phyloP scores from a whole-genome alignment of 805 yeast species.

The Starmerella vaccinii region DNA sequence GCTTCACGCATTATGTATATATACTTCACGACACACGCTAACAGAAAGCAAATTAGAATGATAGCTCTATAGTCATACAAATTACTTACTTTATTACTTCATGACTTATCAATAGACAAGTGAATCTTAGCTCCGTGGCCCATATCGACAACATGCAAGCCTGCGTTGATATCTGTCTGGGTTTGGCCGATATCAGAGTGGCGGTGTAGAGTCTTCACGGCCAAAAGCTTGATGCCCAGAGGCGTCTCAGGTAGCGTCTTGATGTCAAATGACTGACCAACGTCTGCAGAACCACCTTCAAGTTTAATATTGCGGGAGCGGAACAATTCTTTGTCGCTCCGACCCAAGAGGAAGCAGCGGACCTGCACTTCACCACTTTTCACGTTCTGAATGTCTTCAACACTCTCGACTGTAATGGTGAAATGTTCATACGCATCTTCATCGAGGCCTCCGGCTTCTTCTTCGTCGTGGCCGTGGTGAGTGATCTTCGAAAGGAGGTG shows the following conservation, averaged over 20 bases:
- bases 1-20: too few species aligned
- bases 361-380: constrained; percentile 37
- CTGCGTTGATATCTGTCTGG: constrained; percentile 33
- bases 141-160: constrained; percentile 33
- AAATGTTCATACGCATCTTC: constrained; percentile 17
- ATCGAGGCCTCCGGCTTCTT: constrained; percentile 6
- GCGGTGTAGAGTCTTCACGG: constrained; percentile 65
- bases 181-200: constrained; percentile 54
- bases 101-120: constrained; percentile 10
- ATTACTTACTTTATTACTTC: background rate
- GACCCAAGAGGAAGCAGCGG: constrained; percentile 34
- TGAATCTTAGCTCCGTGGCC: constrained; percentile 8
- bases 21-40: too few species aligned
- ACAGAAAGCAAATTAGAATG: too few species aligned
- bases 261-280: constrained; percentile 44
- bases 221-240: constrained; percentile 49
- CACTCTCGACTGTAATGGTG: constrained; percentile 19
- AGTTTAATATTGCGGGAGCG: constrained; percentile 54
- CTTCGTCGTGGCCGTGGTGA: constrained; percentile 16
- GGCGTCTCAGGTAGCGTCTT: constrained; percentile 53
- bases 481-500: constrained; percentile 37
- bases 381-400: constrained; percentile 24
- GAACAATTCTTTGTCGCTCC: constrained; percentile 46
- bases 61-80: too few species aligned
- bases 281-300: constrained; percentile 34